Conservation (phyloP, 208 protist species). For the Kentomonas sorsogonicus region DNA sequence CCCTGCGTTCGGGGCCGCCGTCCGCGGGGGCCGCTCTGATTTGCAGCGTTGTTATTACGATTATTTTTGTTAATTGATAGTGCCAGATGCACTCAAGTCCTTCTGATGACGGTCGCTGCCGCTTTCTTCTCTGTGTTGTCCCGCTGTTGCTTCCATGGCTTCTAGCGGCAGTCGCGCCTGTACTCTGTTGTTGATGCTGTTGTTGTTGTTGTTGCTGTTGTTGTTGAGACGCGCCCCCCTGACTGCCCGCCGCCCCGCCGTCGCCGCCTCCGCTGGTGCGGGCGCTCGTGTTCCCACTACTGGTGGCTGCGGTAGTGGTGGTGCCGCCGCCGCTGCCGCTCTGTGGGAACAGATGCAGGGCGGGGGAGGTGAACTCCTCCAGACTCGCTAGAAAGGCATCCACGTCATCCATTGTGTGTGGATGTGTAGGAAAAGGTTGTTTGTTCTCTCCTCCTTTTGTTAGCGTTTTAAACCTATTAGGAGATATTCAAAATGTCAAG, state of each 20-base stretch:
- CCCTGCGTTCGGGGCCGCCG: no score
- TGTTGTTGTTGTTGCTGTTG: not conserved
- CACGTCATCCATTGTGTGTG: slow-evolving; percentile 32
- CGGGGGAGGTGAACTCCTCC: slow-evolving; percentile 34
- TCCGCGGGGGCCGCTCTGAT: no score
- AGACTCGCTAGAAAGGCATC: slow-evolving; percentile 54
- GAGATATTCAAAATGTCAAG: not conserved
- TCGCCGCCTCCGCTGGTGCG: not conserved
- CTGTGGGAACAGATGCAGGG: slow-evolving; percentile 26
- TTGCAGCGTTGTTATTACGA: no score
- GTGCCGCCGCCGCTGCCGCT: slow-evolving; percentile 11
- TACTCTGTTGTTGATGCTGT: not conserved
- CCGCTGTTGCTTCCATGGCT: no score
- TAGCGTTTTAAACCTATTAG: not conserved
- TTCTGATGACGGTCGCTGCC: no score
- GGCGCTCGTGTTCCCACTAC: not conserved
- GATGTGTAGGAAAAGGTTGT: slow-evolving; percentile 1
- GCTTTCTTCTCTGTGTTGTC: not conserved
- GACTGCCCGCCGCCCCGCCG: not conserved
- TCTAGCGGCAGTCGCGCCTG: no score
- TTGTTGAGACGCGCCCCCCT: not conserved
- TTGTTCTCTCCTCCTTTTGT: not conserved
- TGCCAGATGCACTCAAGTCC: no score
- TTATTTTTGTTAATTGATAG: no score
- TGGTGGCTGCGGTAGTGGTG: not conserved